These are phyloP conservation scores for Rhododendron ovatum DNA, from an alignment of 148 eudicot genomes.

Conservation along the genomic window DNA sequence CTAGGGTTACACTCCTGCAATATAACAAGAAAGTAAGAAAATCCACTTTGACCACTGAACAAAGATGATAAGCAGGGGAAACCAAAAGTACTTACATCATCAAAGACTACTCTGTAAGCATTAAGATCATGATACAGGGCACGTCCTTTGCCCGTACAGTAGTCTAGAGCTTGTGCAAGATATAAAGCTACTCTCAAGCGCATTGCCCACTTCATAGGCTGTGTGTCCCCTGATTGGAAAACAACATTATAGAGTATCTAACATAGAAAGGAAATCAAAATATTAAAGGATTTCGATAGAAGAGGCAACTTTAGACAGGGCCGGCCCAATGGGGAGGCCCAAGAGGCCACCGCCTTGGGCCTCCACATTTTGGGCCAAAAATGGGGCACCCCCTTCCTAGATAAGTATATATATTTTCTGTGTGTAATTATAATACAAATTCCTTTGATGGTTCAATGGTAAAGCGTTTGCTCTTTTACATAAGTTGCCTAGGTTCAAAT, in stretches of 20 bases:
- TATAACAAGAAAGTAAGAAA: neutral
- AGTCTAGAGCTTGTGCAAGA: slow-evolving; percentile 91
- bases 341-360: too few species aligned
- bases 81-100: slow-evolving; percentile 52
- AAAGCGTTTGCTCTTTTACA: too few species aligned
- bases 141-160: slow-evolving; percentile 85
- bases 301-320: slow-evolving; percentile 9
- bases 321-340: too few species aligned
- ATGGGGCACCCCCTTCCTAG: too few species aligned
- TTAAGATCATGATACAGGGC: slow-evolving; percentile 94
- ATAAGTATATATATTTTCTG: too few species aligned
- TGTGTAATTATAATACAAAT: too few species aligned
- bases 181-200: slow-evolving; percentile 87
- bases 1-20: slow-evolving; percentile 83
- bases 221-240: slow-evolving; percentile 64
- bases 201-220: slow-evolving; percentile 97
- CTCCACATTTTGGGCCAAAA: too few species aligned
- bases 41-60: neutral
- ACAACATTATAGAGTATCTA: neutral
- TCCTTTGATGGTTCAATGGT: too few species aligned
- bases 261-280: neutral
- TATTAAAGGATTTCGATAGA: neutral
- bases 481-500: too few species aligned
- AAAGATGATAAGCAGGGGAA: neutral
- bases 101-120: slow-evolving; percentile 91